Percentiles rank a stretch among this genome's conserved stretches.
Evolutionary conservation across 2,329 filamentous ascomycete genomes (phyloP).

Genomic region (Talaromyces sp.): DNA sequence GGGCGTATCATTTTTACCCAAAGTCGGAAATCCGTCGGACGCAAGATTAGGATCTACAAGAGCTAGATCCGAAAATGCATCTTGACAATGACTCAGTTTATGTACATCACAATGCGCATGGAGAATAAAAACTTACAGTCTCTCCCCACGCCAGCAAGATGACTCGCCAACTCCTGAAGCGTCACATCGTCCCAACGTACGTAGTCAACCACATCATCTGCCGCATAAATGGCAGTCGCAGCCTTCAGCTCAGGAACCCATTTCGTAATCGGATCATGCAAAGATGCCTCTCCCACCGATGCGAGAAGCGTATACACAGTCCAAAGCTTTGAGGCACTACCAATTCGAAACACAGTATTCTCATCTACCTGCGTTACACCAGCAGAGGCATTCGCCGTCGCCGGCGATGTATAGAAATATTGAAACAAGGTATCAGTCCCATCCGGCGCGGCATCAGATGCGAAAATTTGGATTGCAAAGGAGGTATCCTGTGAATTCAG

Average conservation of each 20-base stretch:
- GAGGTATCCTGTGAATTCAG: background rate
- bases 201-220: background rate
- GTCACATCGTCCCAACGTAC: conserved; percentile 1
- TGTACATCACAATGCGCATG: too few relatives aligned
- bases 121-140: background rate
- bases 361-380: background rate
- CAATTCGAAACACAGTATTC: background rate
- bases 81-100: too few relatives aligned
- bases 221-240: background rate
- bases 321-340: background rate
- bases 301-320: background rate
- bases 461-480: background rate
- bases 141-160: background rate
- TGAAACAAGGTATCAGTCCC: background rate
- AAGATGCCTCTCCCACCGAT: background rate
- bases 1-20: background rate
- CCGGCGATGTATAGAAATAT: background rate
- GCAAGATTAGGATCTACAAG: background rate
- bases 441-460: background rate
- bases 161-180: conserved; percentile 2
- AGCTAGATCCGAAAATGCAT: background rate
- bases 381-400: background rate
- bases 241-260: conserved; percentile 2
- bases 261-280: conserved; percentile 3
- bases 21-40: background rate